These are phyloP conservation scores for Boehmeria nivea DNA, from an alignment of 306 rosid species.

Conservation along the genomic window DNA sequence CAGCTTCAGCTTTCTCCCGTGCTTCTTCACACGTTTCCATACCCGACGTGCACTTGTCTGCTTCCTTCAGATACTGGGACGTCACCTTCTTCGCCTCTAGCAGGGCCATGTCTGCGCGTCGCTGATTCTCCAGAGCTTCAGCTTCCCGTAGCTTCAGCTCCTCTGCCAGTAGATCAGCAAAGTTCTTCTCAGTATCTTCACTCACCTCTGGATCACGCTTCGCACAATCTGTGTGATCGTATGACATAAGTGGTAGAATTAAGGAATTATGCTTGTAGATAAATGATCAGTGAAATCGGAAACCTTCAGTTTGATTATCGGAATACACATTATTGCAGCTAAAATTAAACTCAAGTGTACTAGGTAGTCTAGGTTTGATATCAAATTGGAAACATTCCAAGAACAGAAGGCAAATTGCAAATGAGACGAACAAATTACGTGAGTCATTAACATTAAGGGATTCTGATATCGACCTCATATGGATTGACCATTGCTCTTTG, in stretches of 20 bases:
- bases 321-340: background rate
- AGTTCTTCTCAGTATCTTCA: slow-evolving; percentile 82
- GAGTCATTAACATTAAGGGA: background rate
- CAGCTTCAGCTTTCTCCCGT: slow-evolving; percentile 80
- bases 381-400: background rate
- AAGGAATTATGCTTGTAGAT: background rate
- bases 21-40: slow-evolving; percentile 99
- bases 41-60: slow-evolving; percentile 97
- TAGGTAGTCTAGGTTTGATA: no score
- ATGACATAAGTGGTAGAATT: background rate
- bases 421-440: background rate
- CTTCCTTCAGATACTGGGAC: slow-evolving; percentile 95
- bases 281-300: slow-evolving; percentile 1
- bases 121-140: slow-evolving; percentile 65
- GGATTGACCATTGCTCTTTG: no score
- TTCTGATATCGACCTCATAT: no score
- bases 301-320: background rate
- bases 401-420: background rate
- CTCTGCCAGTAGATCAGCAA: slow-evolving; percentile 79
- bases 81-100: slow-evolving; percentile 95
- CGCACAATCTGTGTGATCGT: slow-evolving; percentile 69
- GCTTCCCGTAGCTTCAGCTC: slow-evolving; percentile 81
- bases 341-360: background rate
- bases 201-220: slow-evolving; percentile 85
- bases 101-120: slow-evolving; percentile 80